Conservation (phyloP, 78 protist genomes). For the Isochrysis galbana region DNA sequence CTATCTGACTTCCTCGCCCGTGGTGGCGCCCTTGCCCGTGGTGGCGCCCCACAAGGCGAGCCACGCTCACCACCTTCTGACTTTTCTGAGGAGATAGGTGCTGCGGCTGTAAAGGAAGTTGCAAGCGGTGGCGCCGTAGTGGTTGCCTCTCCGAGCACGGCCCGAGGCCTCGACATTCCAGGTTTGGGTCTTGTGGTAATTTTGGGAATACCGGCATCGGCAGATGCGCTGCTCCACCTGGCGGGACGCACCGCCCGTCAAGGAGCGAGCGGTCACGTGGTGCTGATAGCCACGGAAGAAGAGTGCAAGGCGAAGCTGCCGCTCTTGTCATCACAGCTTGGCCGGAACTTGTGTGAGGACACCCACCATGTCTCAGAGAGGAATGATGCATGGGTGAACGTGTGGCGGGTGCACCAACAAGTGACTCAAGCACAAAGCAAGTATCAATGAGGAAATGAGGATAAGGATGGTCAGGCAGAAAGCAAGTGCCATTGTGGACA, state of each 20-base stretch:
- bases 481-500: too few species aligned
- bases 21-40: too few species aligned
- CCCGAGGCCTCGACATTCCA: background rate
- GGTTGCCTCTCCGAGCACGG: background rate
- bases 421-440: background rate
- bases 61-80: too few species aligned
- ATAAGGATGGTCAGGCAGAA: too few species aligned
- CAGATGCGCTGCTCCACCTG: background rate
- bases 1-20: background rate
- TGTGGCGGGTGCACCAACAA: background rate
- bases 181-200: background rate
- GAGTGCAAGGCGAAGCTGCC: background rate
- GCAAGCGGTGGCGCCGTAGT: background rate
- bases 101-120: background rate
- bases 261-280: background rate
- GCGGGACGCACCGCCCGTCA: slow-evolving; percentile 13
- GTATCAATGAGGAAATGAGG: too few species aligned
- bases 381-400: background rate
- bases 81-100: background rate
- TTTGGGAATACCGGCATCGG: background rate
- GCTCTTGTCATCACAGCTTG: background rate
- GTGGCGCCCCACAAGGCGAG: too few species aligned
- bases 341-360: background rate
- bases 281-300: background rate
- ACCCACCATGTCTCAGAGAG: background rate